Conservation (phyloP, 805 yeast genomes). For the Lachancea dasiensis region DNA sequence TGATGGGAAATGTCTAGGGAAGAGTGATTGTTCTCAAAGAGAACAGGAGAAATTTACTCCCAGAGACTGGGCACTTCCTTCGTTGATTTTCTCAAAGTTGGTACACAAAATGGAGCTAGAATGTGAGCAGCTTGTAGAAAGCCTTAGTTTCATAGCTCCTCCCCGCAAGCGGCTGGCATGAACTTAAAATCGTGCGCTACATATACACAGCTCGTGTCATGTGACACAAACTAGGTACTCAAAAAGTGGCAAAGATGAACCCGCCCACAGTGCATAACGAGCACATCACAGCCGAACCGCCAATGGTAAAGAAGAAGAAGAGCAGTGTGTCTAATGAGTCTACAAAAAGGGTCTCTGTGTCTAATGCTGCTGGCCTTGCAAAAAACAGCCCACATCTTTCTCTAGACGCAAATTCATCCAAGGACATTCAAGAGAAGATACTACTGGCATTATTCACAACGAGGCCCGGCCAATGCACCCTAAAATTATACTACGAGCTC, state of each 20-base stretch:
- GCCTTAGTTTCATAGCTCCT: too few species aligned
- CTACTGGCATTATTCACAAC: slow-evolving; percentile 22
- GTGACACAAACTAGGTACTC: neutral
- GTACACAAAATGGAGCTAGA: too few species aligned
- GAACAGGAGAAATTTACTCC: too few species aligned
- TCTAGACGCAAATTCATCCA: neutral
- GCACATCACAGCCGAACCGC: slow-evolving; percentile 4
- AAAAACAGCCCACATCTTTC: neutral
- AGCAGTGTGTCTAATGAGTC: slow-evolving; percentile 2
- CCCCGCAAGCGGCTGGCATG: too few species aligned
- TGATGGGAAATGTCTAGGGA: too few species aligned
- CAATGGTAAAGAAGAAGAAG: slow-evolving; percentile 8
- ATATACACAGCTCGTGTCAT: too few species aligned
- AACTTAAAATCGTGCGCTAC: too few species aligned
- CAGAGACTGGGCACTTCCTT: too few species aligned
- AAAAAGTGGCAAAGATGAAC: slow-evolving; percentile 7
- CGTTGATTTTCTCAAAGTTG: too few species aligned
- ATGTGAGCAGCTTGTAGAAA: too few species aligned
- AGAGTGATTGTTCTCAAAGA: too few species aligned
- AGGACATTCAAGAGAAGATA: slow-evolving; percentile 9
- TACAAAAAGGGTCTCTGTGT: neutral
- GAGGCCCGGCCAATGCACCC: slow-evolving; percentile 19
- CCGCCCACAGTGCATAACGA: neutral
- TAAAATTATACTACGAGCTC: slow-evolving; percentile 11
- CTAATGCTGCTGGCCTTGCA: neutral